These are phyloP conservation scores for Rutstroemia sp. DNA, from an alignment of 2,329 filamentous ascomycete genomes.

Conservation along the genomic window DNA sequence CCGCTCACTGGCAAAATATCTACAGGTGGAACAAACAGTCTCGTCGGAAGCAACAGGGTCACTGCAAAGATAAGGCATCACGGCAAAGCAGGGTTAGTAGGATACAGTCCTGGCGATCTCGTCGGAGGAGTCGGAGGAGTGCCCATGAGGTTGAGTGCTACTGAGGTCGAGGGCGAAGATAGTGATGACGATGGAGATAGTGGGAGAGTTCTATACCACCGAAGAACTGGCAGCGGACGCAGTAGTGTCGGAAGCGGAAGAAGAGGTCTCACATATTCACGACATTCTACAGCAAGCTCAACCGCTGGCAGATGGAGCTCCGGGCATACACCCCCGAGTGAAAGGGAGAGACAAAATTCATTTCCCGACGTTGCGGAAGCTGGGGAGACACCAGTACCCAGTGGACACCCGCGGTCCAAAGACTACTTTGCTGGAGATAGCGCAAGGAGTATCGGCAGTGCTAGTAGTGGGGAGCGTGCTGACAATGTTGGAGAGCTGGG, in stretches of 20 bases:
- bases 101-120: slow-evolving; percentile 69
- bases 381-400: slow-evolving; percentile 24
- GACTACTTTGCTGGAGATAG: slow-evolving; percentile 23
- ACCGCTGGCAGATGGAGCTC: slow-evolving; percentile 33
- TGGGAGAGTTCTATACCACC: slow-evolving; percentile 45
- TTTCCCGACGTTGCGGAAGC: slow-evolving; percentile 21
- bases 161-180: slow-evolving; percentile 84
- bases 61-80: slow-evolving; percentile 85
- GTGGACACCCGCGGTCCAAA: slow-evolving; percentile 9
- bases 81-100: slow-evolving; percentile 67
- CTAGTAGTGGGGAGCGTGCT: slow-evolving; percentile 42
- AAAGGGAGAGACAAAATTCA: slow-evolving; percentile 21
- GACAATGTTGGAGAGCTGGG: slow-evolving; percentile 51
- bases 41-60: slow-evolving; percentile 45
- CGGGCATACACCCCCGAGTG: slow-evolving; percentile 38
- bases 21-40: slow-evolving; percentile 30
- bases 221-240: slow-evolving; percentile 64
- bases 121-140: slow-evolving; percentile 67
- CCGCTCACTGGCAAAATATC: slow-evolving; percentile 30
- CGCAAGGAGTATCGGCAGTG: slow-evolving; percentile 24
- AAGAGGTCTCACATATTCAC: slow-evolving; percentile 33
- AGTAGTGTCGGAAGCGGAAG: slow-evolving; percentile 44
- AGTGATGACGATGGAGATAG: slow-evolving; percentile 64
- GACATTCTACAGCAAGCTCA: slow-evolving; percentile 31
- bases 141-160: slow-evolving; percentile 87